Percentiles rank a stretch among this genome's conserved stretches.
Conservation (phyloP, 805 yeast species). For the Peterozyma xylosa region DNA sequence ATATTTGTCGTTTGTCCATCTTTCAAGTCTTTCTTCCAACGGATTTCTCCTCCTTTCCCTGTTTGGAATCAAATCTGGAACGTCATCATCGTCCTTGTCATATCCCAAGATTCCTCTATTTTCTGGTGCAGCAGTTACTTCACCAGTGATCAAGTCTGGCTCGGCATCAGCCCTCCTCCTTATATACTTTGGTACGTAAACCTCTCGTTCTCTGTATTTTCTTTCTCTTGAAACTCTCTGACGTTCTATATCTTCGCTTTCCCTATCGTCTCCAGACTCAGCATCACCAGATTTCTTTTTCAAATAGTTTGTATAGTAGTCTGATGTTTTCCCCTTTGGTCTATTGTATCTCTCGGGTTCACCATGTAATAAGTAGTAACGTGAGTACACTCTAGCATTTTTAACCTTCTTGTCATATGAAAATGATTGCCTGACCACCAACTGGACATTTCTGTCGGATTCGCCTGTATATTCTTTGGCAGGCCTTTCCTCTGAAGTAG, state of each 20-base stretch:
- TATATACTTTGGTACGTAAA: not conserved
- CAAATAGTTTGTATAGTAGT: constrained; percentile 9
- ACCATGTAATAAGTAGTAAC: constrained; percentile 64
- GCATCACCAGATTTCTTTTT: constrained; percentile 1
- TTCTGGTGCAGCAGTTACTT: constrained; percentile 22
- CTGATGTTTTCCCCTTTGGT: constrained; percentile 8
- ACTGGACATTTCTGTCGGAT: constrained; percentile 24
- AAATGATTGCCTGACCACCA: constrained; percentile 43
- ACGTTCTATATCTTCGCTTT: not conserved
- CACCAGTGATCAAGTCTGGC: constrained; percentile 30
- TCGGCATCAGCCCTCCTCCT: constrained; percentile 15
- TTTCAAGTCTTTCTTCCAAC: constrained; percentile 3
- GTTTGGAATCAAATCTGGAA: constrained; percentile 29
- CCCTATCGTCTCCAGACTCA: not conserved
- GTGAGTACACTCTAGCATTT: constrained; percentile 49
- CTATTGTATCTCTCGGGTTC: constrained; percentile 47
- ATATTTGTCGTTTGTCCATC: not conserved
- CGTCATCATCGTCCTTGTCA: constrained; percentile 11
- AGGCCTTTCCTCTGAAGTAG: constrained; percentile 27
- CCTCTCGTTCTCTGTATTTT: constrained; percentile 6
- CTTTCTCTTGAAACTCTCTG: not conserved
- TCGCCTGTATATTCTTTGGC: constrained; percentile 31
- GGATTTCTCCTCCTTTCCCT: constrained; percentile 12
- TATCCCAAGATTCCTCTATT: constrained; percentile 29
- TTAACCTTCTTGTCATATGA: constrained; percentile 48